phyloP scores from a whole-genome alignment of 192 early-diverging fungal genomes.

The Coemansia sp. region DNA sequence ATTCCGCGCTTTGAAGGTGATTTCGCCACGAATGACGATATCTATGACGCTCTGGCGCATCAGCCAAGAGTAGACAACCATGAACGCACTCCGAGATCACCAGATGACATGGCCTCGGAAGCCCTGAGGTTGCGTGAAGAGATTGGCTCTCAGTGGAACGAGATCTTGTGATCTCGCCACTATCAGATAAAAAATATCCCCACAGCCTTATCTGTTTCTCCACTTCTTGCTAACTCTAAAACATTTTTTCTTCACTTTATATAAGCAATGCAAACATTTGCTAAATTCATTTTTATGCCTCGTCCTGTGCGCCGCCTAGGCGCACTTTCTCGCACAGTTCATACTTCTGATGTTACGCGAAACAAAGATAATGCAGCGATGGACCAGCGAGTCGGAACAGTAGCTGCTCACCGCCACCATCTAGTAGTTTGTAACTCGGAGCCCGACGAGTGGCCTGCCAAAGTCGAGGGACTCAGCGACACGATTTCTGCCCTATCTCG shows the following conservation, averaged over 20 bases:
- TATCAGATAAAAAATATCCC: slow-evolving; percentile 2
- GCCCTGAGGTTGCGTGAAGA: slow-evolving; percentile 37
- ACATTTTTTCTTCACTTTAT: neutral
- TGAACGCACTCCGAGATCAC: slow-evolving; percentile 68
- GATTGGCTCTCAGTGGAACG: slow-evolving; percentile 21
- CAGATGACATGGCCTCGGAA: slow-evolving; percentile 74
- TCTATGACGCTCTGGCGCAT: slow-evolving; percentile 71
- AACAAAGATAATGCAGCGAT: neutral
- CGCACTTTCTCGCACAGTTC: neutral
- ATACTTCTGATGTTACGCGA: neutral
- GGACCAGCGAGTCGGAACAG: slow-evolving; percentile 44
- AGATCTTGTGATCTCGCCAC: neutral
- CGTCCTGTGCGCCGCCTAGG: neutral
- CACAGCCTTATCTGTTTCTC: slow-evolving; percentile 8
- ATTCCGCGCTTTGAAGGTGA: slow-evolving; percentile 83
- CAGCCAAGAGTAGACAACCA: slow-evolving; percentile 63
- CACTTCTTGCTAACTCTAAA: neutral
- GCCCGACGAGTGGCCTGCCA: slow-evolving; percentile 48
- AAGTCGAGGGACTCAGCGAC: slow-evolving; percentile 46
- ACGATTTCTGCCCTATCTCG: slow-evolving; percentile 39
- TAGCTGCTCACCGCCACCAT: slow-evolving; percentile 42
- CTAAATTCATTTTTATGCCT: neutral
- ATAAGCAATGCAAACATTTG: neutral
- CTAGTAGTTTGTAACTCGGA: slow-evolving; percentile 53
- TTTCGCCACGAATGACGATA: slow-evolving; percentile 85